These are phyloP conservation scores for Tulasnella sp. DNA, from an alignment of 768 basidiomycete species.

Conservation along the genomic window DNA sequence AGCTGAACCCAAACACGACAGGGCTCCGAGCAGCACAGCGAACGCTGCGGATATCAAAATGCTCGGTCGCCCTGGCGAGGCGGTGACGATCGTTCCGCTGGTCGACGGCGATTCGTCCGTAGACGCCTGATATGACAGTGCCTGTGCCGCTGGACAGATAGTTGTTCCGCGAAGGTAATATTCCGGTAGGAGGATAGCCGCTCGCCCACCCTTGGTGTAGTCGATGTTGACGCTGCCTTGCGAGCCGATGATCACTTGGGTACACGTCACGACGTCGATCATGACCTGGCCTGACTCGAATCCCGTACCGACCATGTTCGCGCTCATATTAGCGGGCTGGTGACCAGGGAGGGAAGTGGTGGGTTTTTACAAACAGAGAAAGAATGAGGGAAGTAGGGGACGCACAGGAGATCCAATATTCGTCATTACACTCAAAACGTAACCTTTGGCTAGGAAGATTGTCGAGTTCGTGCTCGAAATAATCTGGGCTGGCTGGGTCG, in stretches of 20 bases:
- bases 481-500: conserved; percentile 40
- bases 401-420: conserved; percentile 66
- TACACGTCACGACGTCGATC: conserved; percentile 51
- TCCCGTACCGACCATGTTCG: conserved; percentile 46
- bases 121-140: neutral
- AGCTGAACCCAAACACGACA: neutral
- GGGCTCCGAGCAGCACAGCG: neutral
- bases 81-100: neutral
- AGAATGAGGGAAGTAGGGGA: neutral
- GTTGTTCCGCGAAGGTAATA: conserved; percentile 6
- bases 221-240: conserved; percentile 49
- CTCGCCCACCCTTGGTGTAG: conserved; percentile 53
- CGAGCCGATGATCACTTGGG: conserved; percentile 58
- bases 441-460: conserved; percentile 56
- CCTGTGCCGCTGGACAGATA: neutral
- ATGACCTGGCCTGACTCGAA: conserved; percentile 42
- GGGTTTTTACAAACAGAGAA: neutral
- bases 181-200: conserved; percentile 23
- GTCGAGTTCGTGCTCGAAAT: conserved; percentile 41
- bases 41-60: neutral
- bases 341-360: conserved; percentile 34
- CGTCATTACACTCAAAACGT: conserved; percentile 50
- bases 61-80: neutral
- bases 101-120: neutral
- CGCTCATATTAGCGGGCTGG: conserved; percentile 8